A percentile compares a stretch with the other conserved stretches of the same genome.
Conservation (phyloP, 2,329 filamentous ascomycete species). For the Verticillium albo-atrum region DNA sequence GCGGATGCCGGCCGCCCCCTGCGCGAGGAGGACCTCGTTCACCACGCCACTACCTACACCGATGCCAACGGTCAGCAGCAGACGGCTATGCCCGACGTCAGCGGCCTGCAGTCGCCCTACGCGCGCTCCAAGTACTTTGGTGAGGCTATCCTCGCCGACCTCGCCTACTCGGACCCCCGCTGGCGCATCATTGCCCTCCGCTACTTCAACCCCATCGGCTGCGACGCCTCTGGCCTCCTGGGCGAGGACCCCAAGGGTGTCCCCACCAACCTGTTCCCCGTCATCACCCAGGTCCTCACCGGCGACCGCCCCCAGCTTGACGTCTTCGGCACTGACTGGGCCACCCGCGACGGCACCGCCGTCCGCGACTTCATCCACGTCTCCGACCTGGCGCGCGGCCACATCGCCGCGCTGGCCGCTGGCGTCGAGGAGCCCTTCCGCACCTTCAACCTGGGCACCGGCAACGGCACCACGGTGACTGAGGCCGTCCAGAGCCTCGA, state of each 20-base stretch:
- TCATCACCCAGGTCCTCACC: slow-evolving; percentile 57
- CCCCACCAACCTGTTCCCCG: slow-evolving; percentile 61
- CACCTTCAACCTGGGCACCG: slow-evolving; percentile 41
- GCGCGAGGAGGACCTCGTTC: slow-evolving; percentile 52
- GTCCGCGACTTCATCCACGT: slow-evolving; percentile 67
- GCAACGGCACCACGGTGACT: slow-evolving; percentile 38
- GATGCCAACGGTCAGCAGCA: slow-evolving; percentile 32
- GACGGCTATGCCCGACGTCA: slow-evolving; percentile 28
- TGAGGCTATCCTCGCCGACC: slow-evolving; percentile 60
- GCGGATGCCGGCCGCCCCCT: slow-evolving; percentile 45
- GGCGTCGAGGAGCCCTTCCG: slow-evolving; percentile 26
- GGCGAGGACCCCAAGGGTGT: slow-evolving; percentile 59
- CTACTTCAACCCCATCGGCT: slow-evolving; percentile 67
- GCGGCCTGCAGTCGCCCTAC: slow-evolving; percentile 60
- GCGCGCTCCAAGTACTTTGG: slow-evolving; percentile 65
- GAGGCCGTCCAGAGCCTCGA: slow-evolving; percentile 37
- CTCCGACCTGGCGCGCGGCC: slow-evolving; percentile 58
- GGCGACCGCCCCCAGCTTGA: slow-evolving; percentile 48
- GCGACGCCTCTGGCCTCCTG: slow-evolving; percentile 58
- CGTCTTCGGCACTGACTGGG: slow-evolving; percentile 62
- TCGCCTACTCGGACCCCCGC: slow-evolving; percentile 53
- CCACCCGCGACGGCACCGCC: slow-evolving; percentile 61
- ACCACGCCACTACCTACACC: slow-evolving; percentile 39
- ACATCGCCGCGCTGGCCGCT: slow-evolving; percentile 52
- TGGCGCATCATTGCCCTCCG: slow-evolving; percentile 61